Percentiles rank a stretch among this genome's conserved stretches.
Conservation (phyloP, 1,284 basidiomycete species). For the Sporisorium reilianum region DNA sequence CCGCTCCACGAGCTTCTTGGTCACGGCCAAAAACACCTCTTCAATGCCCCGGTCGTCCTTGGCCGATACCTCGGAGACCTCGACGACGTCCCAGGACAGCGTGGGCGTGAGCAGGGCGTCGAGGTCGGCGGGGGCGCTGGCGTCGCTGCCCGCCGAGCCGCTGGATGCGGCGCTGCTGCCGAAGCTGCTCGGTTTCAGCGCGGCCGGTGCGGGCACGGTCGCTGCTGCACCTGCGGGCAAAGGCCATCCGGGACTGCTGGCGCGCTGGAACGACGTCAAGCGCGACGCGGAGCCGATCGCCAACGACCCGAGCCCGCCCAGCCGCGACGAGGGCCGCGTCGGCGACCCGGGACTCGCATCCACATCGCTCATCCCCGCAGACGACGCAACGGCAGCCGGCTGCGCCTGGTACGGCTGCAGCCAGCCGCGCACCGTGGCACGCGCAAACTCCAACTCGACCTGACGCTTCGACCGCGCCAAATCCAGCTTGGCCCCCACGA, state of each 20-base stretch:
- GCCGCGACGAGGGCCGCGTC: slow-evolving; percentile 84
- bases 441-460: slow-evolving; percentile 82
- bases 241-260: slow-evolving; percentile 17
- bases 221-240: background rate
- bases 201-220: background rate
- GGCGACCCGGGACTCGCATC: slow-evolving; percentile 65
- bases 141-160: slow-evolving; percentile 28
- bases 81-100: slow-evolving; percentile 43
- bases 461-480: slow-evolving; percentile 69
- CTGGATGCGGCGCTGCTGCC: slow-evolving; percentile 29
- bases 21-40: slow-evolving; percentile 55
- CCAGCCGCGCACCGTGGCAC: slow-evolving; percentile 70
- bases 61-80: slow-evolving; percentile 57
- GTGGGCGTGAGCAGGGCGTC: slow-evolving; percentile 11
- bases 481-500: slow-evolving; percentile 90
- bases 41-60: slow-evolving; percentile 55
- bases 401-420: slow-evolving; percentile 71
- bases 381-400: too few species aligned
- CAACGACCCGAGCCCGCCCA: slow-evolving; percentile 72
- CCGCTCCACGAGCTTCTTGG: slow-evolving; percentile 55
- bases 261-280: slow-evolving; percentile 28
- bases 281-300: slow-evolving; percentile 58
- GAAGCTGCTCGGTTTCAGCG: slow-evolving; percentile 29
- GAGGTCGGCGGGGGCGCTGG: slow-evolving; percentile 15
- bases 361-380: background rate